Base-by-base conservation (phyloP, 2,329 filamentous ascomycete species). In the Teratosphaeriaceae sp. region DNA sequence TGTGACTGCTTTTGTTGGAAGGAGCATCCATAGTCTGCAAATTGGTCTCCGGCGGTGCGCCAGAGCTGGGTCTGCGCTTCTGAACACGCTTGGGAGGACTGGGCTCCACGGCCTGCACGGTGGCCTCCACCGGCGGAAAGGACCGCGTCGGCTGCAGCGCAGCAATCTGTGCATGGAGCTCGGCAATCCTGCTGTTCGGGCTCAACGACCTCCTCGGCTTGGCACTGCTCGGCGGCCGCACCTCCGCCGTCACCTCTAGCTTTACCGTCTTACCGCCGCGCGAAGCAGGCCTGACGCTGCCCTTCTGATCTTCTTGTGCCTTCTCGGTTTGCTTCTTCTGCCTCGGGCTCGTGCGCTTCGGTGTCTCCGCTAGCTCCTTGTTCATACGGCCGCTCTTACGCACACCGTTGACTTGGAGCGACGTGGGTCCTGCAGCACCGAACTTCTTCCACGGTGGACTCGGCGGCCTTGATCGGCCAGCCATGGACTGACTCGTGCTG, bases 371-470 rank as follows among this genome's bases (percentile, higher is more conserved):
- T 19, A 53, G 38, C 37, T 60, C 58, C 42, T 51, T 59, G 54
- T 74, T 77, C 41, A 76, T 75, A 53, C 79, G 69, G 38, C 77
- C 75, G 34, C 79, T 82, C 62, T 77, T 79, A 46, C 79, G 70
- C 51, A 72, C 72, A 29, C 79, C 79, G 60, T 78, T 72, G 47
- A 75, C 71, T 35, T 84, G 77, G 61, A 94, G 89, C 1, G 85
- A 84, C 3, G 90, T 92, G 18, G 92, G 92, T 0, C 92, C 92
- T 21, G 94, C 85, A 30, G 85, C 87, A 46, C 77, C 77, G 49
- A 85, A 77, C 58, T 80, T 86, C 70, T 92, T 97, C 92, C 92
- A 98, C 18, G 92, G 92, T 52, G 92, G 92, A 50, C 90, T 97
- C 47, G 76, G 73, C 41, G 71, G 68, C 67, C 71, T 65, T 48